Conservation (phyloP, 2,329 filamentous ascomycete genomes). For the Mariannaea sp. region DNA sequence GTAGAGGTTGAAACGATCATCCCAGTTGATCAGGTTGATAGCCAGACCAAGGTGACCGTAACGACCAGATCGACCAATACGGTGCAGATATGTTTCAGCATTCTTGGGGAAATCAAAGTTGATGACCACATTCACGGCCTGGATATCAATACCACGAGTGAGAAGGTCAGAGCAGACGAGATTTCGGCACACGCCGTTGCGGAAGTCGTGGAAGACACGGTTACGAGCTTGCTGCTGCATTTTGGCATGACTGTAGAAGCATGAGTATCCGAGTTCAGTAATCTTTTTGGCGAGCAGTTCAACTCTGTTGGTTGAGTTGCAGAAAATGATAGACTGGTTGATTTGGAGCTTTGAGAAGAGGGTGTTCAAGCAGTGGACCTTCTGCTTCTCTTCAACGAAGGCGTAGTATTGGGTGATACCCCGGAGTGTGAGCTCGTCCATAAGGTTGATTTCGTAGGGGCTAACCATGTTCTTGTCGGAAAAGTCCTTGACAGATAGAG, state of each 20-base stretch:
- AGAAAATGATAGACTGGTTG: slow-evolving; percentile 99
- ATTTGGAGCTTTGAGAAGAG: slow-evolving; percentile 99
- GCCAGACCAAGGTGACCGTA: slow-evolving; percentile 97
- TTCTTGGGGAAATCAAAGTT: slow-evolving; percentile 99
- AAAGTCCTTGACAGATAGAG: slow-evolving; percentile 95
- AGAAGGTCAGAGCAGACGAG: slow-evolving; percentile 96
- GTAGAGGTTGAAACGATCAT: slow-evolving; percentile 98
- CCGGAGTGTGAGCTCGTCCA: slow-evolving; percentile 97
- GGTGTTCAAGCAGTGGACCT: slow-evolving; percentile 98
- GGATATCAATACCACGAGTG: slow-evolving; percentile 98
- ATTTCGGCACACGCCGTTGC: slow-evolving; percentile 96
- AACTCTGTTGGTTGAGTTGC: slow-evolving; percentile 98
- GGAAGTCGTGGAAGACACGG: slow-evolving; percentile 98
- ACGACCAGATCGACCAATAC: slow-evolving; percentile 95
- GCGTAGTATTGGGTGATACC: slow-evolving; percentile 99
- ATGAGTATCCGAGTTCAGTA: slow-evolving; percentile 97
- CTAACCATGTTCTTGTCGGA: slow-evolving; percentile 97
- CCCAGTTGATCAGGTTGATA: slow-evolving; percentile 99
- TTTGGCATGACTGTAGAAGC: slow-evolving; percentile 98
- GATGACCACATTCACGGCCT: slow-evolving; percentile 99
- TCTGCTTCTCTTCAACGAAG: slow-evolving; percentile 98
- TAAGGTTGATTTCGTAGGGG: slow-evolving; percentile 98
- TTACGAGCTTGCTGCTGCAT: slow-evolving; percentile 98
- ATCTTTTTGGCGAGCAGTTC: slow-evolving; percentile 99
- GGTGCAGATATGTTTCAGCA: slow-evolving; percentile 96